Evolutionary conservation across 1,284 basidiomycete genomes (phyloP).

Genomic region (Ustilago hordei): DNA sequence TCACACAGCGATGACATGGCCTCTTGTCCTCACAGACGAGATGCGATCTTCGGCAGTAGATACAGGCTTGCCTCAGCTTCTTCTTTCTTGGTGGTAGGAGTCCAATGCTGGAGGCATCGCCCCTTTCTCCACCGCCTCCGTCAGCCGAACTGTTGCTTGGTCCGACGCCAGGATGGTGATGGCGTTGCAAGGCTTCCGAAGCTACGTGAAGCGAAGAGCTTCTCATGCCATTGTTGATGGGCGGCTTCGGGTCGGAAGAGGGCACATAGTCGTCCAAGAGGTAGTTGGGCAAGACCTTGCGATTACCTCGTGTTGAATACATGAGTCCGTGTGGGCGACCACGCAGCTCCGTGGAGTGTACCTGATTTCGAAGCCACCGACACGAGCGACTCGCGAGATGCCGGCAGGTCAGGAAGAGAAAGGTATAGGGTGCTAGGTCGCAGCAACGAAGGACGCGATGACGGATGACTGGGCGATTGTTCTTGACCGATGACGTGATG

Average conservation of each 20-base stretch:
- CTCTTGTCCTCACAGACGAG: constrained; percentile 51
- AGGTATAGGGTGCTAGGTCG: background rate
- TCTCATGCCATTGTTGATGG: constrained; percentile 1
- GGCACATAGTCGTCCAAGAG: constrained; percentile 44
- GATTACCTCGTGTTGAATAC: constrained; percentile 26
- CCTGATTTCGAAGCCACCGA: background rate
- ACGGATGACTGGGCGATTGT: background rate
- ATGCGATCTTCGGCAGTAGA: constrained; percentile 48
- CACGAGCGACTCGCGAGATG: background rate
- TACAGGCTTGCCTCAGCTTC: constrained; percentile 45
- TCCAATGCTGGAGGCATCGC: constrained; percentile 9
- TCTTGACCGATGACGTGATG: background rate
- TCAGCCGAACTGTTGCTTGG: constrained; percentile 1
- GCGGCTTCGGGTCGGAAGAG: constrained; percentile 13
- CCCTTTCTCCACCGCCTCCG: background rate
- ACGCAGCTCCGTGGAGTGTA: background rate
- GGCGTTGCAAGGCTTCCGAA: constrained; percentile 13
- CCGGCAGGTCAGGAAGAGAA: background rate
- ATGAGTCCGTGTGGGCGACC: constrained; percentile 13
- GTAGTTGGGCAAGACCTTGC: constrained; percentile 51
- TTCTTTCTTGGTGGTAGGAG: constrained; percentile 40
- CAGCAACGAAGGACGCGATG: background rate
- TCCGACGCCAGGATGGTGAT: background rate
- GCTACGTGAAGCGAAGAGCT: background rate
- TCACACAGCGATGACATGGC: constrained; percentile 46